Conservation (phyloP, 768 basidiomycete genomes). For the Boletus patriciae region DNA sequence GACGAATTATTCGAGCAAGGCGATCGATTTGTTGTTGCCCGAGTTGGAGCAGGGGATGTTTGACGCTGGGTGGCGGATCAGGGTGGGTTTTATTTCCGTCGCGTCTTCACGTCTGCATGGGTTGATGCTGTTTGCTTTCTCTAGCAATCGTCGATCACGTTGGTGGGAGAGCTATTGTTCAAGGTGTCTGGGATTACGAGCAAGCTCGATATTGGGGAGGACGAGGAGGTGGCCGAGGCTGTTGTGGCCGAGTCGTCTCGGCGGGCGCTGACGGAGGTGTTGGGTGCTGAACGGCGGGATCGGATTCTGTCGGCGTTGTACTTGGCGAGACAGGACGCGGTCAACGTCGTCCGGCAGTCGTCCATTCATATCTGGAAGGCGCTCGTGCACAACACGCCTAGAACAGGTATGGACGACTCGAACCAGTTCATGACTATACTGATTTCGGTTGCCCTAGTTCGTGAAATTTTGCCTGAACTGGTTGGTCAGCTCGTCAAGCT, state of each 20-base stretch:
- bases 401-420: conserved; percentile 58
- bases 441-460: conserved; percentile 46
- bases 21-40: conserved; percentile 90
- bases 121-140: conserved; percentile 22
- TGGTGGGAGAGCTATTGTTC: conserved; percentile 95
- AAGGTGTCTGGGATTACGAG: conserved; percentile 94
- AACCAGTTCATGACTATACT: not conserved
- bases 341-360: conserved; percentile 84
- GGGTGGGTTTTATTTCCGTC: conserved; percentile 51
- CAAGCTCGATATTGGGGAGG: conserved; percentile 76
- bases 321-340: conserved; percentile 90
- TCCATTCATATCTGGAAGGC: conserved; percentile 99
- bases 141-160: conserved; percentile 92
- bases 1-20: conserved; percentile 86
- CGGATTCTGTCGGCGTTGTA: conserved; percentile 89
- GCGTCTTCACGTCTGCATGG: not conserved
- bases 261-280: conserved; percentile 80
- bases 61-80: conserved; percentile 91
- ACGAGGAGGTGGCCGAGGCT: conserved; percentile 64
- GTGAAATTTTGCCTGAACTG: conserved; percentile 88
- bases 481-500: conserved; percentile 74
- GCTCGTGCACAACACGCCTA: conserved; percentile 89
- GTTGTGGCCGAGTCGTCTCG: conserved; percentile 75
- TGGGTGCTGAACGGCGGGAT: conserved; percentile 87
- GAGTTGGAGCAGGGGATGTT: conserved; percentile 96